A percentile compares a stretch with the other conserved stretches of the same genome.
These are phyloP conservation scores for Eustoma russellianum DNA, from an alignment of 257 asterid species.

Conservation along the genomic window DNA sequence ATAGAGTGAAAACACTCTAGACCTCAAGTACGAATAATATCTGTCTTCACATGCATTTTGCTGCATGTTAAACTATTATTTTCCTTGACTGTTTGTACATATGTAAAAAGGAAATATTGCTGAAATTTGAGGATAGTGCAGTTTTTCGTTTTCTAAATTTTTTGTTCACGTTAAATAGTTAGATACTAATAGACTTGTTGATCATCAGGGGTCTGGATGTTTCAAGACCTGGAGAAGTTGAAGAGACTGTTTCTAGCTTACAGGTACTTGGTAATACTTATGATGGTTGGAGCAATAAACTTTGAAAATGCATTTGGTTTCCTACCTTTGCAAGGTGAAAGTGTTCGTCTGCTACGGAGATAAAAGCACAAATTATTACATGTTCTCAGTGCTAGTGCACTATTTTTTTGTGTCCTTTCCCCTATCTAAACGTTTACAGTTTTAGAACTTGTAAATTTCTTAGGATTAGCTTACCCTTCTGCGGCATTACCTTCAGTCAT, in stretches of 20 bases:
- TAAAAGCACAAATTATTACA: too few relatives aligned
- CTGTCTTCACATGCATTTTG: neutral
- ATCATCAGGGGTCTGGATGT: constrained; percentile 70
- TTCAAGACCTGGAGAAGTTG: constrained; percentile 72
- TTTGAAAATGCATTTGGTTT: neutral
- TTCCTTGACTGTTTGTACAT: neutral
- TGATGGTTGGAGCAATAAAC: neutral
- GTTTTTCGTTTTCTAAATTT: neutral
- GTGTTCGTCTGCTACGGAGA: too few relatives aligned
- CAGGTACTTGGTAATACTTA: constrained; percentile 37
- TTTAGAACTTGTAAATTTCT: too few relatives aligned
- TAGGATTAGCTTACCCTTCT: too few relatives aligned
- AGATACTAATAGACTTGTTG: constrained; percentile 17
- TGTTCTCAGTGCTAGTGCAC: too few relatives aligned
- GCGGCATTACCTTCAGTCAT: too few relatives aligned
- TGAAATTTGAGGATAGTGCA: neutral
- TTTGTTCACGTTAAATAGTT: constrained; percentile 8
- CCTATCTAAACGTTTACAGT: too few relatives aligned
- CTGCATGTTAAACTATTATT: neutral
- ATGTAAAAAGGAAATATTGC: neutral
- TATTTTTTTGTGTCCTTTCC: too few relatives aligned
- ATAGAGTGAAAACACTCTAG: too few relatives aligned
- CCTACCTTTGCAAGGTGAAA: too few relatives aligned
- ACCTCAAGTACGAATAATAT: too few relatives aligned
- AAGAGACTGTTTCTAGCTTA: constrained; percentile 58